phyloP scores from a whole-genome alignment of 805 yeast genomes.

The Scheffersomyces lignosus region DNA sequence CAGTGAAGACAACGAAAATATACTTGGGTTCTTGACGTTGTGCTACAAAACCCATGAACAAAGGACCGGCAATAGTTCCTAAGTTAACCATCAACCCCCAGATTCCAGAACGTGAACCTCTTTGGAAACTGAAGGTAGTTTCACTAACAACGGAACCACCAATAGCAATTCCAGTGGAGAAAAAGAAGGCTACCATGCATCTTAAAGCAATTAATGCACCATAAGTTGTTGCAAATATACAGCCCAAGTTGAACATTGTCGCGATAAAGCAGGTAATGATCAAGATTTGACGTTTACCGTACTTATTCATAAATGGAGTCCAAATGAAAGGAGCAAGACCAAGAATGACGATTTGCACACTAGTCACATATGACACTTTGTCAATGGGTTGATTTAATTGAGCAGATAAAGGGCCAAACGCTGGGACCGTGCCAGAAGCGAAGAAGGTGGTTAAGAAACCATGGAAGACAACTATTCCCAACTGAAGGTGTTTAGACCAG shows the following conservation, averaged over 20 bases:
- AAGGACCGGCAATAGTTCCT: constrained; percentile 17
- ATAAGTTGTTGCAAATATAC: constrained; percentile 11
- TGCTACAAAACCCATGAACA: constrained; percentile 18
- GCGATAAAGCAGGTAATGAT: neutral
- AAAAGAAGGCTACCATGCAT: constrained; percentile 12
- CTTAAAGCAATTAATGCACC: constrained; percentile 12
- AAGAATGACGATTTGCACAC: neutral
- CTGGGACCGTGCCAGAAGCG: neutral
- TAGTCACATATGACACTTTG: neutral
- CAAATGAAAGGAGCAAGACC: neutral
- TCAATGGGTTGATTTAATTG: neutral
- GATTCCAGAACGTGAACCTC: constrained; percentile 15
- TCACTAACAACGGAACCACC: constrained; percentile 16
- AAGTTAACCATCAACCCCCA: constrained; percentile 15
- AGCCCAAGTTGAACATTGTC: neutral
- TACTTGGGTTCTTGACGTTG: constrained; percentile 8
- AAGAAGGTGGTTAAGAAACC: neutral
- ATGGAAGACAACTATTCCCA: neutral
- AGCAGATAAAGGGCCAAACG: neutral
- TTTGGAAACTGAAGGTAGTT: constrained; percentile 15
- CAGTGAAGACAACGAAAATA: constrained; percentile 13
- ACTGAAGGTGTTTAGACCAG: constrained; percentile 3
- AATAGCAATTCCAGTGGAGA: constrained; percentile 14
- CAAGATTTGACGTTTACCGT: neutral
- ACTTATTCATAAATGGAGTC: neutral